Evolutionary conservation across 2,329 filamentous ascomycete species (phyloP).

Genomic region (Amesomyces nigricolor): DNA sequence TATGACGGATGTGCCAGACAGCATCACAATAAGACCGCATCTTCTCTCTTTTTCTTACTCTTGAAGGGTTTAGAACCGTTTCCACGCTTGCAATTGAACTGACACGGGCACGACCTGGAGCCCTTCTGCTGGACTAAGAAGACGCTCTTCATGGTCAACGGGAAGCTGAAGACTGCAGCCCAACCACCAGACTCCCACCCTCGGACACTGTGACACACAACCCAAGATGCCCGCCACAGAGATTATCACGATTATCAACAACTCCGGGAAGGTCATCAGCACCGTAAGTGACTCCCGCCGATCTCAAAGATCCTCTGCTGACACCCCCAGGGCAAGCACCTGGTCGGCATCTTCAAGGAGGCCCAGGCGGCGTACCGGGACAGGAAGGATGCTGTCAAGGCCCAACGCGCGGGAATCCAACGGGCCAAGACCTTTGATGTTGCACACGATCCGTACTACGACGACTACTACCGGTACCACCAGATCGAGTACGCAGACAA

Average conservation of each 20-base stretch:
- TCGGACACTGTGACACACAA: background rate
- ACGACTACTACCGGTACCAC: slow-evolving; percentile 27
- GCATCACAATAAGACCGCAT: background rate
- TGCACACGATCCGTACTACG: slow-evolving; percentile 23
- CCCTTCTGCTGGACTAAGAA: background rate
- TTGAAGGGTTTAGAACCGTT: no score
- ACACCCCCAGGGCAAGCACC: slow-evolving; percentile 68
- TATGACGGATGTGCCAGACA: background rate
- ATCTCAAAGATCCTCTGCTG: background rate
- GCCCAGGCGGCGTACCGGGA: slow-evolving; percentile 83
- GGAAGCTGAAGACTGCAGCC: background rate
- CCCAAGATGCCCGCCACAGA: slow-evolving; percentile 38
- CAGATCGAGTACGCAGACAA: slow-evolving; percentile 26
- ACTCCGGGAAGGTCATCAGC: slow-evolving; percentile 83
- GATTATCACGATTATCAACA: slow-evolving; percentile 86
- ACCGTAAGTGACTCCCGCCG: slow-evolving; percentile 49
- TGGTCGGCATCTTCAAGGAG: slow-evolving; percentile 87
- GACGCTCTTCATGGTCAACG: background rate
- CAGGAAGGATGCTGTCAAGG: slow-evolving; percentile 75
- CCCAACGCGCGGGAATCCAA: slow-evolving; percentile 50
- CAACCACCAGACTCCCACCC: background rate
- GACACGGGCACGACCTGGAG: background rate
- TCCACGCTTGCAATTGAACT: no score
- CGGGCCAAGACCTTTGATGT: slow-evolving; percentile 56
- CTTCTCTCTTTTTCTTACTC: background rate